Evolutionary conservation across 192 early-diverging fungal species (phyloP), one percentile per base, ranked within the genome.

Genomic region (Backusella macrospora): DNA sequence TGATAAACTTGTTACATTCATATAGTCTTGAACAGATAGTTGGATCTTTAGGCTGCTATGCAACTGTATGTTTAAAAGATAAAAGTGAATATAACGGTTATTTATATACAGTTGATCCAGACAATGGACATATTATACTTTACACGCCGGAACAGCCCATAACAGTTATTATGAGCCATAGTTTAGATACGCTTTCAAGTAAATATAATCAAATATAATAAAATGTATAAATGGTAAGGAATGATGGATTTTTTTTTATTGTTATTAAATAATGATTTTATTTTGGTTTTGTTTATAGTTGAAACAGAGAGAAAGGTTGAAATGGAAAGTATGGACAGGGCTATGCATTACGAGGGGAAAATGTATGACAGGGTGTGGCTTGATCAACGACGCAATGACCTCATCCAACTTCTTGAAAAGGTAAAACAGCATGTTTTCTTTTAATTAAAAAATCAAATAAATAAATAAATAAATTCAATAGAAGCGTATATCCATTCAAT

Each of bases 401-500:
- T 70, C 48, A 38, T 48, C 9, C 48, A 55, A 55, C 48, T 55
- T 44, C 45, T 70, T 21, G 67, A 68, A 55, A 70, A 70, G 48
- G 69, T 70, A 52, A 70, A 70, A 5, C 52, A 59, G 26, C 21
- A 26, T 18, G 15, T 48, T 49, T 55, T 18, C 7, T 26, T 59
- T 59, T 21, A 59, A 59, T 59, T 52, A 46, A 42, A 67, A 23
- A 42, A 23, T 26, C 21, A 46, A 68, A 47, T 23, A 21, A 26
- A 29, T 48, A 34, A 39, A 65, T 64, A 64, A 55, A n/a, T n/a
- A n/a, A 46, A 38, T 40, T 63, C 16, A 34, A 44, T 70, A 87
- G 85, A 75, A 81, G 43, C 78, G 80, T 43, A 80, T 87, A 64
- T 84, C 82, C 48, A 68, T 82, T 37, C 74, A 82, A 49, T 70